These are phyloP conservation scores for Leccinum subfulvum DNA, from an alignment of 1,284 basidiomycete genomes.

Conservation along the genomic window DNA sequence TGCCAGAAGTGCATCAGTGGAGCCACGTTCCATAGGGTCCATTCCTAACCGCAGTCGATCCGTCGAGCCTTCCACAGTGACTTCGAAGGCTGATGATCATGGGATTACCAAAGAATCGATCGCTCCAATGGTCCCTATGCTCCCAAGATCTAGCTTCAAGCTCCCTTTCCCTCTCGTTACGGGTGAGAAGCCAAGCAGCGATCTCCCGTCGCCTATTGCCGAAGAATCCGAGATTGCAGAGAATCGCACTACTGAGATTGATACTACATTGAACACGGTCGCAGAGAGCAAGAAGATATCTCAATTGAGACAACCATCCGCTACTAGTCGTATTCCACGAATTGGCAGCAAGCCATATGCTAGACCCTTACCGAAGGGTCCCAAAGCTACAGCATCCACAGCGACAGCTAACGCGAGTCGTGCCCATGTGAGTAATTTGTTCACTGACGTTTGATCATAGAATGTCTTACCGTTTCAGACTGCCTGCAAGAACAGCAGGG, in stretches of 20 bases:
- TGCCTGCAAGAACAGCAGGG: constrained; percentile 20
- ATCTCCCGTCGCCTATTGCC: constrained; percentile 30
- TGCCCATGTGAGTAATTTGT: constrained; percentile 21
- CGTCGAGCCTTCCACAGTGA: constrained; percentile 24
- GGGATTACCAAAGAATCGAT: constrained; percentile 20
- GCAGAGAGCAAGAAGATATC: constrained; percentile 39
- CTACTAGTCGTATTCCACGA: constrained; percentile 66
- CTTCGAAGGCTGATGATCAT: constrained; percentile 10
- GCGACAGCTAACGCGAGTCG: background rate
- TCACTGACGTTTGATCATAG: constrained; percentile 9
- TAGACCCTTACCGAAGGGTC: constrained; percentile 35
- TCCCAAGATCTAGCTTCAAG: constrained; percentile 24
- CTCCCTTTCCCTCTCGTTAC: constrained; percentile 47
- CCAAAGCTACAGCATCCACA: constrained; percentile 9
- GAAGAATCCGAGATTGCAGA: constrained; percentile 29
- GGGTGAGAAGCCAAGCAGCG: constrained; percentile 15
- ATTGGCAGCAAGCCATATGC: constrained; percentile 67
- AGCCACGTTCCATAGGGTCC: constrained; percentile 17
- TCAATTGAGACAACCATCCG: constrained; percentile 50
- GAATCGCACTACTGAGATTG: background rate
- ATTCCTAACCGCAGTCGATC: constrained; percentile 30
- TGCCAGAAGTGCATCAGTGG: constrained; percentile 30
- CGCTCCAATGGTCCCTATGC: constrained; percentile 21
- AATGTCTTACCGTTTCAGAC: constrained; percentile 13
- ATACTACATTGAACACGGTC: background rate